Conservation (phyloP, 2,329 filamentous ascomycete species). For the Aureobasidium sp. region DNA sequence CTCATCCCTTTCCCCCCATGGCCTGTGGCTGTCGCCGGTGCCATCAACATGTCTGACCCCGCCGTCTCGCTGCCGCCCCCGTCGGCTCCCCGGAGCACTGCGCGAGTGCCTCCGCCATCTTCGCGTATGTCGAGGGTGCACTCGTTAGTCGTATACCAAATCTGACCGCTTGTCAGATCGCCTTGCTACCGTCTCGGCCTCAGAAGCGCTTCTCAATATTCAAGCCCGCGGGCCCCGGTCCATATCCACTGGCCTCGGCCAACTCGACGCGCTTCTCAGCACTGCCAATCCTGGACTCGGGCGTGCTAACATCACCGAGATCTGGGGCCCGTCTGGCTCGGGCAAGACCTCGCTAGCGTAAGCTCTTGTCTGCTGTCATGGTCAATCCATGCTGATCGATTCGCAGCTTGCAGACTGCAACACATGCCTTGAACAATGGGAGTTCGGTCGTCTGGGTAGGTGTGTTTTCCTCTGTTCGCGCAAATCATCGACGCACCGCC, state of each 20-base stretch:
- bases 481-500: not conserved
- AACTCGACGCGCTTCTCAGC: constrained; percentile 40
- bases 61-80: not conserved
- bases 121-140: constrained; percentile 29
- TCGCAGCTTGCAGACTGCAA: constrained; percentile 61
- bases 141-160: not conserved
- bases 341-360: constrained; percentile 83
- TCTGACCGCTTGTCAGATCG: constrained; percentile 49
- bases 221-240: constrained; percentile 43
- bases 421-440: constrained; percentile 54
- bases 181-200: constrained; percentile 69
- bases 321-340: constrained; percentile 79
- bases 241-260: constrained; percentile 42
- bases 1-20: not conserved
- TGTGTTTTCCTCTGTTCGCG: constrained; percentile 37
- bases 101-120: constrained; percentile 23
- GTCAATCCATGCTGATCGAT: not conserved
- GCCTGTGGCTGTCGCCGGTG: not conserved
- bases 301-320: constrained; percentile 72
- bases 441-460: constrained; percentile 75
- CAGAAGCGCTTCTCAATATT: constrained; percentile 60
- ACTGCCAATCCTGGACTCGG: constrained; percentile 52
- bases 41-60: not conserved
- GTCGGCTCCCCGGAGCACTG: not conserved
- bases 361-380: constrained; percentile 27